A percentile compares a stretch with the other conserved stretches of the same genome.
phyloP scores from a whole-genome alignment of 2,329 filamentous ascomycete species.

The Colletotrichum sp. region DNA sequence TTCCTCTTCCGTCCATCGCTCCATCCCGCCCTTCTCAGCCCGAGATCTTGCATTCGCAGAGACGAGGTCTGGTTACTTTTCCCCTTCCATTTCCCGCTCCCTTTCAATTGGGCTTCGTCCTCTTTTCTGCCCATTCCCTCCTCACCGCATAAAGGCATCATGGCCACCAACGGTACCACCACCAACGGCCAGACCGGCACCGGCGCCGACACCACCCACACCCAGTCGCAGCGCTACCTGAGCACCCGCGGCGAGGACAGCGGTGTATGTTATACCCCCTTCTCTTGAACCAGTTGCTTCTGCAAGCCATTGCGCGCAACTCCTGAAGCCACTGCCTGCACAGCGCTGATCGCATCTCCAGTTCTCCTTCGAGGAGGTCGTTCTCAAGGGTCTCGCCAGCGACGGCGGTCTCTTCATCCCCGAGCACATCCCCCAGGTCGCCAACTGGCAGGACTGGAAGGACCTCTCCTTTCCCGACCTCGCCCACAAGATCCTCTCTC shows the following conservation, averaged over 20 bases:
- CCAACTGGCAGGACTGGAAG: constrained; percentile 76
- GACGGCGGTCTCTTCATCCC: constrained; percentile 93
- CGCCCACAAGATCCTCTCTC: constrained; percentile 82
- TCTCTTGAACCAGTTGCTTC: background rate
- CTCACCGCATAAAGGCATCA: constrained; percentile 27
- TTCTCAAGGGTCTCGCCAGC: constrained; percentile 84
- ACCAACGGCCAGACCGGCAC: constrained; percentile 30
- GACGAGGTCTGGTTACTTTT: background rate
- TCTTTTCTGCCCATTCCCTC: background rate
- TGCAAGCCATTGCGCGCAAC: background rate
- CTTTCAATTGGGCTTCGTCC: background rate
- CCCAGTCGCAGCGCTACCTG: constrained; percentile 53
- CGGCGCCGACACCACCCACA: constrained; percentile 37
- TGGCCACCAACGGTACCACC: constrained; percentile 46
- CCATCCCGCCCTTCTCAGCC: background rate
- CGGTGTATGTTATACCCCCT: constrained; percentile 40
- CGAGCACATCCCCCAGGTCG: constrained; percentile 73
- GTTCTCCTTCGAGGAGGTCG: constrained; percentile 90
- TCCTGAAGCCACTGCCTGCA: background rate
- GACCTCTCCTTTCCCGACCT: constrained; percentile 81
- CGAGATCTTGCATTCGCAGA: background rate
- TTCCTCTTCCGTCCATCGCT: background rate
- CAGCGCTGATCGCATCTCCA: constrained; percentile 36
- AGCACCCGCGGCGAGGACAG: constrained; percentile 56
- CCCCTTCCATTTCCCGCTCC: background rate